Evolutionary conservation across 768 basidiomycete genomes (phyloP).

Genomic region (Russula virescens): DNA sequence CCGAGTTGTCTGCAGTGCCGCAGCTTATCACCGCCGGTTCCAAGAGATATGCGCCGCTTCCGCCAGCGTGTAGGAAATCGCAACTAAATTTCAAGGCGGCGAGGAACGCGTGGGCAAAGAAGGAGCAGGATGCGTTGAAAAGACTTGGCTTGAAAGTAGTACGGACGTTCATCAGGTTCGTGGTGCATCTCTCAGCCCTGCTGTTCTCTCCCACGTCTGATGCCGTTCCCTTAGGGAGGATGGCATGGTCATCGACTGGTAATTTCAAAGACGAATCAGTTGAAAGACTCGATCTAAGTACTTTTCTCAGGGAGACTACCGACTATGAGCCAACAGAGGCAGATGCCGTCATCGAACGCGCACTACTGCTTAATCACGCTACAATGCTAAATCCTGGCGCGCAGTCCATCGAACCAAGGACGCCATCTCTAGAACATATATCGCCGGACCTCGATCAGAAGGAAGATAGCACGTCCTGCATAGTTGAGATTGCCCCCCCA

Average conservation of each 20-base stretch:
- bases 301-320: conserved; percentile 1
- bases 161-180: conserved; percentile 23
- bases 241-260: conserved; percentile 27
- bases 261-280: neutral
- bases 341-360: conserved; percentile 17
- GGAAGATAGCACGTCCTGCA: neutral
- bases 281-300: neutral
- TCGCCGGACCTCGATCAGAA: neutral
- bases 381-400: neutral
- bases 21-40: conserved; percentile 16
- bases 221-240: conserved; percentile 16
- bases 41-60: conserved; percentile 18
- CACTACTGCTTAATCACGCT: neutral
- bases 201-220: neutral
- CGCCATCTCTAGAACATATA: neutral
- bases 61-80: conserved; percentile 17
- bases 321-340: neutral
- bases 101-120: conserved; percentile 18
- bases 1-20: conserved; percentile 1
- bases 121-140: conserved; percentile 12
- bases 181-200: neutral
- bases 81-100: conserved; percentile 3
- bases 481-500: neutral
- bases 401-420: neutral
- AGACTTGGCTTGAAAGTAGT: conserved; percentile 13